Conservation (phyloP, 75 land plant genomes). For the Pinus tabuliformis region DNA sequence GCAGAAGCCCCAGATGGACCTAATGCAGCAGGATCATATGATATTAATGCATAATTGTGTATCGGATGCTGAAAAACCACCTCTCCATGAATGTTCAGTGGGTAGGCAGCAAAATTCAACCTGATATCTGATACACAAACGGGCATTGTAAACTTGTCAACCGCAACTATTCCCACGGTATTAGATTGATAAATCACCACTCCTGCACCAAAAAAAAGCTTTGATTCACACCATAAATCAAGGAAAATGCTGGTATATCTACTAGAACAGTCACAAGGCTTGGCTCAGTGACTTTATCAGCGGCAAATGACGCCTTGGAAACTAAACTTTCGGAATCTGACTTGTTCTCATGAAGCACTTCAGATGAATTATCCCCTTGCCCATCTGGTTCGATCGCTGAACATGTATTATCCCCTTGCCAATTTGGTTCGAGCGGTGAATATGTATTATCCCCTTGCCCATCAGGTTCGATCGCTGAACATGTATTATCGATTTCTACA, state of each 20-base stretch:
- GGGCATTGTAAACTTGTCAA: constrained; percentile 32
- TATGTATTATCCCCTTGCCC: too few relatives aligned
- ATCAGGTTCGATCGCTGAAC: too few relatives aligned
- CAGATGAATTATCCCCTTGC: too few relatives aligned
- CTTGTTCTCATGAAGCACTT: too few relatives aligned
- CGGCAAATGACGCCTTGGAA: background rate
- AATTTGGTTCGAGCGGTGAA: too few relatives aligned
- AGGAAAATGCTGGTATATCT: constrained; percentile 41
- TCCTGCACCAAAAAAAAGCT: constrained; percentile 37
- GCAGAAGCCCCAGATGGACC: constrained; percentile 29
- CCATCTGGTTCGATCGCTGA: too few relatives aligned
- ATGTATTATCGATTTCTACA: too few relatives aligned
- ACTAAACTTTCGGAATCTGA: too few relatives aligned
- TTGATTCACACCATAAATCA: constrained; percentile 41
- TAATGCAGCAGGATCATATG: constrained; percentile 30
- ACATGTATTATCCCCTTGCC: too few relatives aligned
- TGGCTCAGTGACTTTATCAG: constrained; percentile 29
- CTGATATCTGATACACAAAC: constrained; percentile 23
- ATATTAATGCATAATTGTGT: background rate
- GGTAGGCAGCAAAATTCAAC: constrained; percentile 39
- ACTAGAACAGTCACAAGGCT: constrained; percentile 42
- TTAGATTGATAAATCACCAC: constrained; percentile 40
- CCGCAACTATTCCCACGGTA: constrained; percentile 33
- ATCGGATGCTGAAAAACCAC: constrained; percentile 41
- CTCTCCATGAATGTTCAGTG: constrained; percentile 40